These are phyloP conservation scores for Pholiota molesta DNA, from an alignment of 768 basidiomycete species.

Conservation along the genomic window DNA sequence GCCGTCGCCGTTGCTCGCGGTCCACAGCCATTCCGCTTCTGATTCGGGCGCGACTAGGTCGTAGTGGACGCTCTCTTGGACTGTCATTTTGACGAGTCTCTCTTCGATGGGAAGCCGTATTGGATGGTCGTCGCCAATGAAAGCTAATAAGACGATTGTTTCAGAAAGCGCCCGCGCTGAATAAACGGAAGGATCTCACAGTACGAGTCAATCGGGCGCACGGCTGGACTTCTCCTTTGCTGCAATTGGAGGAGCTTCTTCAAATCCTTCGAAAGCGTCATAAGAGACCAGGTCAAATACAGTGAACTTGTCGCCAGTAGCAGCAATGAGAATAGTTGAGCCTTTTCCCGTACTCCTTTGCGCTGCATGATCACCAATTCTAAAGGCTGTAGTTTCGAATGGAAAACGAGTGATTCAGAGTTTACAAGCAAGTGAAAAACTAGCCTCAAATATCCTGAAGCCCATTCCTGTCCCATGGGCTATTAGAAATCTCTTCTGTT, in stretches of 20 bases:
- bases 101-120: constrained; percentile 29
- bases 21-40: constrained; percentile 33
- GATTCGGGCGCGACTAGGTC: constrained; percentile 28
- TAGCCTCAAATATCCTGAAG: not conserved
- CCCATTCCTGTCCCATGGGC: not conserved
- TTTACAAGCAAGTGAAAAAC: not conserved
- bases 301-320: constrained; percentile 25
- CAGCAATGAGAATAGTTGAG: constrained; percentile 24
- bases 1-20: constrained; percentile 29
- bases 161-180: not conserved
- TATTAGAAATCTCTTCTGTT: not conserved
- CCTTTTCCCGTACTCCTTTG: constrained; percentile 4
- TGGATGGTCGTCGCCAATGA: constrained; percentile 30
- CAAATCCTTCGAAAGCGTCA: constrained; percentile 22
- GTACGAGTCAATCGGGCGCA: constrained; percentile 24
- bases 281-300: constrained; percentile 30
- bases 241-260: constrained; percentile 23
- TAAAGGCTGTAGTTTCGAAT: not conserved
- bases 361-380: constrained; percentile 10
- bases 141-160: constrained; percentile 19
- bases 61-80: constrained; percentile 33
- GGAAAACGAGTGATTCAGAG: not conserved
- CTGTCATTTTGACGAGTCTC: constrained; percentile 28
- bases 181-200: constrained; percentile 16
- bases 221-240: constrained; percentile 17